Evolutionary conservation across 2,329 filamentous ascomycete genomes (phyloP).

Genomic region (Phyllosticta paracitricarpa): DNA sequence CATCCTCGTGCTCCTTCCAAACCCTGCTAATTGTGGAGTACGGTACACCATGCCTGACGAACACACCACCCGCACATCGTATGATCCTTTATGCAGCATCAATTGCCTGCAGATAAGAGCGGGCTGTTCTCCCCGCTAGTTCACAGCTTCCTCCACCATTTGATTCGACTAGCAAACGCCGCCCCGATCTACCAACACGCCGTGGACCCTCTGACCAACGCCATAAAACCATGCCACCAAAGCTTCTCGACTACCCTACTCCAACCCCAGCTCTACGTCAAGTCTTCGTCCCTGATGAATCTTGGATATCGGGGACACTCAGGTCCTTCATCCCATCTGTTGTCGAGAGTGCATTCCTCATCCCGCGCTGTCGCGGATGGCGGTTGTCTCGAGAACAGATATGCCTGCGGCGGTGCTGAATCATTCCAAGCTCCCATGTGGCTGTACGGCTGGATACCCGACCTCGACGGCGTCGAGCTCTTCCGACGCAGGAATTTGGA

Average conservation of each 20-base stretch:
- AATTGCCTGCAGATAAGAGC: not conserved
- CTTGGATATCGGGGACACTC: not conserved
- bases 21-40: not conserved
- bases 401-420: not conserved
- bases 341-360: not conserved
- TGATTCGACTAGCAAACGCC: not conserved
- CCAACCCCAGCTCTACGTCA: not conserved
- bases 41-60: not conserved
- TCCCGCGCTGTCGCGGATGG: not conserved
- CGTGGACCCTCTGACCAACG: not conserved
- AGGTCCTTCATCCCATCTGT: not conserved
- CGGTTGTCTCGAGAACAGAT: not conserved
- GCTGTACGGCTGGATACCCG: not conserved
- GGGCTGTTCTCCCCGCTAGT: not conserved
- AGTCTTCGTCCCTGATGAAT: constrained; percentile 3
- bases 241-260: not conserved
- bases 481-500: constrained; percentile 1
- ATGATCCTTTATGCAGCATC: not conserved
- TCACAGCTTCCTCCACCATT: not conserved
- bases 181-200: not conserved
- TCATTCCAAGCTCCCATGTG: constrained; percentile 5
- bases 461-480: not conserved
- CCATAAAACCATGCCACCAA: not conserved
- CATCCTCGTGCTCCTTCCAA: not conserved
- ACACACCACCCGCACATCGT: not conserved